Evolutionary conservation across 192 early-diverging fungal species (phyloP).

Genomic region (Coemansia sp.): DNA sequence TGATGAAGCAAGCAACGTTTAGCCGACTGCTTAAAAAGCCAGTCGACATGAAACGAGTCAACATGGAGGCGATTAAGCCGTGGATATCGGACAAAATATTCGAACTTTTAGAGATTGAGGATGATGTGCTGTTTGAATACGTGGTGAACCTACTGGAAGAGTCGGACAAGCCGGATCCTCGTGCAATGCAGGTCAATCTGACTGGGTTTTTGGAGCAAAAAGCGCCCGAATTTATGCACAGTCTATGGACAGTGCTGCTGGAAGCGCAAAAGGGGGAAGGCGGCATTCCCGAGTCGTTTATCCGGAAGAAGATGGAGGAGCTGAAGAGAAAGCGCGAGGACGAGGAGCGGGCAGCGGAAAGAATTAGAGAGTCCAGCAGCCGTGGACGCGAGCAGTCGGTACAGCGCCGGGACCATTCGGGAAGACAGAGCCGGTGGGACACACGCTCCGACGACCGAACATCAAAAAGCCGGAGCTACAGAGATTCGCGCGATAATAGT

Average conservation of each 20-base stretch:
- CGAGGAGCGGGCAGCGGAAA: conserved; percentile 17
- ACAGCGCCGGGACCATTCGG: neutral
- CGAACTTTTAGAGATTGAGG: conserved; percentile 82
- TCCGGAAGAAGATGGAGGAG: conserved; percentile 86
- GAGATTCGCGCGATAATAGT: neutral
- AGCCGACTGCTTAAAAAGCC: conserved; percentile 27
- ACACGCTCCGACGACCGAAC: neutral
- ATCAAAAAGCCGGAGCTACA: neutral
- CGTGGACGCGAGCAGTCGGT: conserved; percentile 4
- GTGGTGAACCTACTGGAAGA: conserved; percentile 80
- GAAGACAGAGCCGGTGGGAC: neutral
- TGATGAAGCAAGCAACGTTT: conserved; percentile 17
- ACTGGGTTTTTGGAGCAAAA: conserved; percentile 90
- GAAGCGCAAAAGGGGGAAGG: conserved; percentile 75
- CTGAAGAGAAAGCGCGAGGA: conserved; percentile 49
- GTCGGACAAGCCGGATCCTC: conserved; percentile 72
- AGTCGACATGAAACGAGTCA: conserved; percentile 79
- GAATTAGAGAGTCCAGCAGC: conserved; percentile 10
- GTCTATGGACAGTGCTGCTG: conserved; percentile 87
- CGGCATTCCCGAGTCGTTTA: conserved; percentile 81
- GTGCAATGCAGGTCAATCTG: conserved; percentile 88
- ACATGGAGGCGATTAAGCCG: conserved; percentile 77
- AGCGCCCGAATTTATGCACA: conserved; percentile 73
- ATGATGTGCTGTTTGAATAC: conserved; percentile 89
- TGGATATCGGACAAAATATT: conserved; percentile 78